Conservation (phyloP, 352 stramenopile species). For the Phytophthora boehmeriae region DNA sequence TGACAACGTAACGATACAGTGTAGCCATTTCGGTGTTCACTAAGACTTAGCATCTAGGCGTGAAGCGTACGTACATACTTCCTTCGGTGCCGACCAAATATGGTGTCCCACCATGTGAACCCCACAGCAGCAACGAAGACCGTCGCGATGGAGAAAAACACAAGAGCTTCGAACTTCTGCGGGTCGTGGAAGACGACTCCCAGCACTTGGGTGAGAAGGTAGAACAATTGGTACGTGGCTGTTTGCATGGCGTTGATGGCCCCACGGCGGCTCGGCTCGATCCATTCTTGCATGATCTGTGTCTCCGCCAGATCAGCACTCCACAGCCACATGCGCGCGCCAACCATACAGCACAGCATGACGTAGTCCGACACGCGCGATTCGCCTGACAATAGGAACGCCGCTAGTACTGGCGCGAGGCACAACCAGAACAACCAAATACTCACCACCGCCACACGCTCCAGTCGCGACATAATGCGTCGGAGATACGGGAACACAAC, state of each 20-base stretch:
- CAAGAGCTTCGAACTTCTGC: conserved; percentile 57
- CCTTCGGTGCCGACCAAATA: conserved; percentile 41
- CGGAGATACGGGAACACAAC: conserved; percentile 50
- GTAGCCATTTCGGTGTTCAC: conserved; percentile 12
- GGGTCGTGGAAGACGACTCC: conserved; percentile 61
- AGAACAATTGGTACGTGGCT: conserved; percentile 69
- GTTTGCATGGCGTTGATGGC: conserved; percentile 73
- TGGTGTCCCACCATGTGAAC: conserved; percentile 59
- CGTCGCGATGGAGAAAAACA: conserved; percentile 54
- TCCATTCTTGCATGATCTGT: conserved; percentile 81
- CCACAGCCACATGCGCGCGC: conserved; percentile 62
- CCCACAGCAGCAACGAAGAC: conserved; percentile 54
- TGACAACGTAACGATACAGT: background rate
- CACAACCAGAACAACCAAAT: conserved; percentile 73
- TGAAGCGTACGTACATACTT: conserved; percentile 31
- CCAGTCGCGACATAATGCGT: conserved; percentile 33
- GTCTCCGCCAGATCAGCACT: conserved; percentile 59
- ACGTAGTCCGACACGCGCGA: conserved; percentile 57
- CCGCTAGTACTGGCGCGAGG: conserved; percentile 43
- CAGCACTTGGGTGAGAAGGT: conserved; percentile 61
- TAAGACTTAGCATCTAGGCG: background rate
- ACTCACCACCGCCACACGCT: conserved; percentile 55
- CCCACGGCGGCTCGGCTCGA: conserved; percentile 48
- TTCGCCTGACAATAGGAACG: conserved; percentile 55
- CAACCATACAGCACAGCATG: conserved; percentile 55